Evolutionary conservation across 345 rosid genomes (phyloP).

Genomic region (Populus deltoides): DNA sequence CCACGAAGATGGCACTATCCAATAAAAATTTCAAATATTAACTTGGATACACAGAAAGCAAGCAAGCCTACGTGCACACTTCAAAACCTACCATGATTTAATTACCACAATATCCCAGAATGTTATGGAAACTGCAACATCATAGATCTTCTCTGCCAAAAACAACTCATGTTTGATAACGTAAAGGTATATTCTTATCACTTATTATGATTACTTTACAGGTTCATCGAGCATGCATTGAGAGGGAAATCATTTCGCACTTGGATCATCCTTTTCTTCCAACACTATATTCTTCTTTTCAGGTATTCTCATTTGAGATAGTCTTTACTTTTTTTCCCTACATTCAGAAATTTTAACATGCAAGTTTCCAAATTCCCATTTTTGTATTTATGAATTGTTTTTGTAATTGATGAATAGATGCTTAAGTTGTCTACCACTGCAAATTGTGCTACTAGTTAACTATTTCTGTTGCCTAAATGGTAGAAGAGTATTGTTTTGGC

Average conservation of each 20-base stretch:
- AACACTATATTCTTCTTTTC: constrained; percentile 79
- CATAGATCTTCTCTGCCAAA: neutral
- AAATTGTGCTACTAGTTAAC: neutral
- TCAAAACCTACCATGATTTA: neutral
- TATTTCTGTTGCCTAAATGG: neutral
- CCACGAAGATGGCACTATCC: neutral
- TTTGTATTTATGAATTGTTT: no score
- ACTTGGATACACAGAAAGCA: neutral
- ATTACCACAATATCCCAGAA: neutral
- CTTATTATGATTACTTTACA: constrained; percentile 18
- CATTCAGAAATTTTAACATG: neutral
- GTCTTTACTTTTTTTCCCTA: neutral
- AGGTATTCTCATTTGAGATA: constrained; percentile 46
- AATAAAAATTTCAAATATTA: no score
- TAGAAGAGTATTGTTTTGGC: neutral
- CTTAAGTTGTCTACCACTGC: neutral
- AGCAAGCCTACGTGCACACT: neutral
- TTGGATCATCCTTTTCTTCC: constrained; percentile 98
- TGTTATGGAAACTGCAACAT: neutral
- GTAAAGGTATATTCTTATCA: neutral
- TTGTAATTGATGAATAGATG: neutral
- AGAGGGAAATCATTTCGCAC: constrained; percentile 84
- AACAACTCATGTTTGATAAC: neutral
- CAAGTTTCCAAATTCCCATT: neutral
- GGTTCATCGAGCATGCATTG: constrained; percentile 94